phyloP scores from a whole-genome alignment of 345 rosid species.

The Sonneratia caseolaris region DNA sequence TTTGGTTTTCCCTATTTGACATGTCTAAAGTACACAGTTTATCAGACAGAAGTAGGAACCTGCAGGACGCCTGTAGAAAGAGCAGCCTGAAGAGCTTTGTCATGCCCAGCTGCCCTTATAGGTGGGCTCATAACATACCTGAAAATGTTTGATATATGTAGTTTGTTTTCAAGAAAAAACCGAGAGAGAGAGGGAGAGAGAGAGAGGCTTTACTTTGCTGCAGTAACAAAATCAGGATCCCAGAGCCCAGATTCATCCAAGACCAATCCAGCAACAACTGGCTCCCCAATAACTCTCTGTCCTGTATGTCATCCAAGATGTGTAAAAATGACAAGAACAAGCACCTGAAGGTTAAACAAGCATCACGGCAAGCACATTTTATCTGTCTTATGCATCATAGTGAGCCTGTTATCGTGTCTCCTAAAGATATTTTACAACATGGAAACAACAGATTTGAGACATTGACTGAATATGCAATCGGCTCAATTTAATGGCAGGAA shows the following conservation, averaged over 20 bases:
- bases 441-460: not conserved
- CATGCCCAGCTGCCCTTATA: conserved; percentile 73
- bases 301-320: conserved; percentile 41
- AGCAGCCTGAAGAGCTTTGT: conserved; percentile 84
- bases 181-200: not conserved
- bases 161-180: not conserved
- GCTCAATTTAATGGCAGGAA: not conserved
- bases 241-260: conserved; percentile 86
- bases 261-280: conserved; percentile 82
- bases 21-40: not conserved
- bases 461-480: not conserved
- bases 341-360: not conserved
- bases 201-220: conserved; percentile 55
- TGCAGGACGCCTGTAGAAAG: conserved; percentile 87
- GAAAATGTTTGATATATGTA: conserved; percentile 14
- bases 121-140: conserved; percentile 99
- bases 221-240: conserved; percentile 75
- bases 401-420: not conserved
- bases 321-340: not conserved
- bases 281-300: conserved; percentile 89
- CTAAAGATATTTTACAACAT: not conserved
- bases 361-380: not conserved
- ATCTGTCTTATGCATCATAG: not conserved
- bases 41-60: conserved; percentile 29
- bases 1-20: not conserved